phyloP scores from a whole-genome alignment of 2,329 filamentous ascomycete genomes.

The Ilyonectria mors-panacis region DNA sequence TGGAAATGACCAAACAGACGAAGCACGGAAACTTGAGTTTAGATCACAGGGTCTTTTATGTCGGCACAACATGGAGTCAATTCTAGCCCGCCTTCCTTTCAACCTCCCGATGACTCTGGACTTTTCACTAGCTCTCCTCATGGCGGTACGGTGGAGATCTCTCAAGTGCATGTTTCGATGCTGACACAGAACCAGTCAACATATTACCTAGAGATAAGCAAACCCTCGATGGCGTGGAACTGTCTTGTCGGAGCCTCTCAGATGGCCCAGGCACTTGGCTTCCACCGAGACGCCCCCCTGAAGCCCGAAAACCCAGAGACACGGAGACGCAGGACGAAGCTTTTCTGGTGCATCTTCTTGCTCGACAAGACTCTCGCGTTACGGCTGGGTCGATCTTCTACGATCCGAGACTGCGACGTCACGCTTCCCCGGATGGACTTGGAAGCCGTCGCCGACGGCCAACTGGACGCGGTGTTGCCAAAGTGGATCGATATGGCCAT shows the following conservation, averaged over 20 bases:
- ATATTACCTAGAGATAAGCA: neutral
- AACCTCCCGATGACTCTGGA: neutral
- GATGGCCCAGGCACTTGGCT: neutral
- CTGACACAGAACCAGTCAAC: neutral
- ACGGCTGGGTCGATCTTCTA: neutral
- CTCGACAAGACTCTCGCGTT: neutral
- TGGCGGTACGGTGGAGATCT: neutral
- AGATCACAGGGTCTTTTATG: neutral
- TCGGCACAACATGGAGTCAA: neutral
- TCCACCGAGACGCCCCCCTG: neutral
- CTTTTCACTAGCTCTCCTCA: neutral
- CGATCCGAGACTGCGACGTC: neutral
- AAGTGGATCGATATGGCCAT: neutral
- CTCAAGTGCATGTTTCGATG: neutral
- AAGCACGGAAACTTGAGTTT: neutral
- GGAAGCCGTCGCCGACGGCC: neutral
- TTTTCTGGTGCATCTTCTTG: neutral
- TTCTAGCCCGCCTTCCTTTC: neutral
- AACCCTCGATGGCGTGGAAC: neutral
- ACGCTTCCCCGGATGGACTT: neutral
- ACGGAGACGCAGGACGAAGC: neutral
- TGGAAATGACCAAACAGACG: neutral
- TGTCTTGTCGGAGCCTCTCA: neutral
- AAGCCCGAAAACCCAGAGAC: neutral
- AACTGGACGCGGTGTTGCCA: neutral